phyloP scores from a whole-genome alignment of 164 flowering plant genomes.

The Stephania japonica region DNA sequence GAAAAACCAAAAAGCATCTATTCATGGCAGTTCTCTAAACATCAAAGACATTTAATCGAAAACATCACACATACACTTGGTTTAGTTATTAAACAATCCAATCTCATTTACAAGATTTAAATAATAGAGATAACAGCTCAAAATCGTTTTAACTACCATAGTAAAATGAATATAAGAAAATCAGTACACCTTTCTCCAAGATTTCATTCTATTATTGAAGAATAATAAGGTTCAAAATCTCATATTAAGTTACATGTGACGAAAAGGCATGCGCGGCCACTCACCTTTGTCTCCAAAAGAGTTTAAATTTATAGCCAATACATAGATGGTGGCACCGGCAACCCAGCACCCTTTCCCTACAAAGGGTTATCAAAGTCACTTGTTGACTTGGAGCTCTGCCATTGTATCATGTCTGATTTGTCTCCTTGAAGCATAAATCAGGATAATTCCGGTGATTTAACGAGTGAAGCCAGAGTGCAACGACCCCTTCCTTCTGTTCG shows the following conservation, averaged over 20 bases:
- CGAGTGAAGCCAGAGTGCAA: conserved; percentile 91
- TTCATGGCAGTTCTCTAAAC: background rate
- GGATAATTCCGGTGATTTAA: conserved; percentile 86
- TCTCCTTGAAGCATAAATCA: conserved; percentile 37
- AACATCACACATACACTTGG: background rate
- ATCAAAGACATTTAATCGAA: background rate
- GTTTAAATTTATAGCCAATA: background rate
- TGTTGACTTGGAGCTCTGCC: conserved; percentile 10
- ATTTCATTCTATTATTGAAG: background rate
- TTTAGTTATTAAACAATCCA: background rate
- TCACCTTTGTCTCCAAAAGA: background rate
- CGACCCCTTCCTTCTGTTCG: conserved; percentile 73
- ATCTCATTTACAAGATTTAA: background rate
- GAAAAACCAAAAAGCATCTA: too few species aligned
- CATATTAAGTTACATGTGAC: background rate
- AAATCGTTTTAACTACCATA: too few species aligned
- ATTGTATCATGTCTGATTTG: background rate
- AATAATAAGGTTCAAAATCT: background rate
- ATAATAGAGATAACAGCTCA: background rate
- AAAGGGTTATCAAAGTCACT: conserved; percentile 15
- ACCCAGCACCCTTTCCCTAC: background rate
- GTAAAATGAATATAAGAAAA: background rate
- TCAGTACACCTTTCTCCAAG: background rate
- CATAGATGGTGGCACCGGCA: background rate
- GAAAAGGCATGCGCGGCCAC: background rate